phyloP scores from a whole-genome alignment of 2,329 filamentous ascomycete genomes.

The Trichoderma sp. region DNA sequence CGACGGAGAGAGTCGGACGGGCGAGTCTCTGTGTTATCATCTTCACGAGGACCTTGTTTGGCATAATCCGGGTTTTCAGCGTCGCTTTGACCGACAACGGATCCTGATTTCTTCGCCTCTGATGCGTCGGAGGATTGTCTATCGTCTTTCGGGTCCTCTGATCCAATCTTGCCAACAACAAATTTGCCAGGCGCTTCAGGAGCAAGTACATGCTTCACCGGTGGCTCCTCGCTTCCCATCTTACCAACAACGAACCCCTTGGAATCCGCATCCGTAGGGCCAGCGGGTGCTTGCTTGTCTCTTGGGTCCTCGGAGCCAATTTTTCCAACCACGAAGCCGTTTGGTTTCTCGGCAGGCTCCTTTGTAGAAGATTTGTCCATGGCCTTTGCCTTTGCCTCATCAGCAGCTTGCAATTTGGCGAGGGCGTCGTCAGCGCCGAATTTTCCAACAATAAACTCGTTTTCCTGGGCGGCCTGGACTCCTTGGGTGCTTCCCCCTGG shows the following conservation, averaged over 20 bases:
- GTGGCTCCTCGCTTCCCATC: slow-evolving; percentile 9
- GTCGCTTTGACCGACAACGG: slow-evolving; percentile 9
- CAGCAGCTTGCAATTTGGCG: slow-evolving; percentile 5
- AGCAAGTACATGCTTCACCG: neutral
- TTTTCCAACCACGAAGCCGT: slow-evolving; percentile 8
- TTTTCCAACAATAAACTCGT: slow-evolving; percentile 21
- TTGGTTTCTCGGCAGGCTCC: neutral
- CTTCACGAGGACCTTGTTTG: slow-evolving; percentile 14
- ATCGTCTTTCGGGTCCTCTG: neutral
- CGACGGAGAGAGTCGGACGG: slow-evolving; percentile 15
- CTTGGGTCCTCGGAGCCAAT: neutral
- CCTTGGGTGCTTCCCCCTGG: neutral
- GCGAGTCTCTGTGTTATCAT: slow-evolving; percentile 20
- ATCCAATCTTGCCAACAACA: slow-evolving; percentile 16
- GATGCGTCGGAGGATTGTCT: neutral
- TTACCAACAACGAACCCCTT: slow-evolving; percentile 12
- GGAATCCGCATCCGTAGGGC: neutral
- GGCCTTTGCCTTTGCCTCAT: slow-evolving; percentile 5
- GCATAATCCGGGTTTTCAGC: slow-evolving; percentile 3
- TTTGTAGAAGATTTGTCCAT: neutral
- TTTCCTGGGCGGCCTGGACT: slow-evolving; percentile 11
- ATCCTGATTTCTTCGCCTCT: neutral
- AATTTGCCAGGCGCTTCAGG: neutral
- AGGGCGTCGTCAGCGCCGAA: slow-evolving; percentile 1
- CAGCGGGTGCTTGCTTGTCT: neutral